Evolutionary conservation across 106 monocot species (phyloP).

Genomic region (Acorus gramineus): DNA sequence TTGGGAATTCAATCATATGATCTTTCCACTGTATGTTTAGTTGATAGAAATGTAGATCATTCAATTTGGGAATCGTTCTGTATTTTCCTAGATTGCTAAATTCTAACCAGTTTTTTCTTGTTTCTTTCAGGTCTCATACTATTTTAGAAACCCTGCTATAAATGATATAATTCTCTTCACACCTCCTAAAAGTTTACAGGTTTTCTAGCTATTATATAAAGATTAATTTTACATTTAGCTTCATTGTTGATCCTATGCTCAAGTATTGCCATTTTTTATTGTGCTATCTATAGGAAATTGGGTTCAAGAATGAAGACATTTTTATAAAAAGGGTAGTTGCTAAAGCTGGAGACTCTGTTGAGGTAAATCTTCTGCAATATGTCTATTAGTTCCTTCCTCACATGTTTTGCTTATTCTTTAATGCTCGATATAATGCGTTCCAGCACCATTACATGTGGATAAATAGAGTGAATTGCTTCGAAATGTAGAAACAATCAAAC

Average conservation of each 20-base stretch:
- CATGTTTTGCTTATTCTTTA: background rate
- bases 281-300: slow-evolving; percentile 9
- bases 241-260: background rate
- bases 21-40: no score
- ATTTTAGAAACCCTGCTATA: slow-evolving; percentile 14
- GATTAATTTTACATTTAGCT: background rate
- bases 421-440: no score
- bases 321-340: slow-evolving; percentile 20
- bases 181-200: slow-evolving; percentile 7
- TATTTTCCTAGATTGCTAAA: background rate
- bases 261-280: background rate
- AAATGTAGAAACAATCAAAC: no score
- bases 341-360: slow-evolving; percentile 17
- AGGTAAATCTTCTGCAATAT: slow-evolving; percentile 1
- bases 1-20: no score
- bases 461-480: no score
- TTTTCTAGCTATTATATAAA: background rate
- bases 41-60: no score
- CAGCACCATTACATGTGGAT: no score
- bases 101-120: background rate
- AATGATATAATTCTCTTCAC: slow-evolving; percentile 18
- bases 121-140: slow-evolving; percentile 18
- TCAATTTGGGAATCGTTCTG: background rate
- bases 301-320: slow-evolving; percentile 10
- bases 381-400: background rate